Evolutionary conservation across 2,329 filamentous ascomycete species (phyloP).

Genomic region (Talaromyces islandicus): DNA sequence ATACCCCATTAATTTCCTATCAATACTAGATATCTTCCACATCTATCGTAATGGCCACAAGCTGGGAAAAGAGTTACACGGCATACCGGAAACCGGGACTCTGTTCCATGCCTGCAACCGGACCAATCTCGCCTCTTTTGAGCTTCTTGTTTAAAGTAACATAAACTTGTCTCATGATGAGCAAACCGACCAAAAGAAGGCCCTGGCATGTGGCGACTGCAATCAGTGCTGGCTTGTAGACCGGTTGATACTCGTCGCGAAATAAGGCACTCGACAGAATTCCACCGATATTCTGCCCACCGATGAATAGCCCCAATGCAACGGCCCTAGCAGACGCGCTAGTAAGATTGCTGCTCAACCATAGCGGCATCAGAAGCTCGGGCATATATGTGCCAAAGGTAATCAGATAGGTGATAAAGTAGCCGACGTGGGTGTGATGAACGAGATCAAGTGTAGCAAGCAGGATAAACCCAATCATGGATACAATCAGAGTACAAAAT

Average conservation of each 20-base stretch:
- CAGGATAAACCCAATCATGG: constrained; percentile 5
- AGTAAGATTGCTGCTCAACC: constrained; percentile 4
- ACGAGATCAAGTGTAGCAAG: constrained; percentile 7
- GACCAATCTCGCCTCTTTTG: constrained; percentile 1
- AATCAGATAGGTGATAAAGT: constrained; percentile 8
- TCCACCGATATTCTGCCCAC: constrained; percentile 7
- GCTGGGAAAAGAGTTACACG: not conserved
- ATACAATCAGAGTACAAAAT: not conserved
- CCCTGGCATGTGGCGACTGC: constrained; percentile 7
- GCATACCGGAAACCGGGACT: constrained; percentile 7
- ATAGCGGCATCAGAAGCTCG: constrained; percentile 4
- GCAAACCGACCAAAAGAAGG: not conserved
- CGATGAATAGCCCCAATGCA: constrained; percentile 7
- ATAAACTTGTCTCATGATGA: constrained; percentile 4
- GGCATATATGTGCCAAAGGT: constrained; percentile 8
- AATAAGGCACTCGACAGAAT: constrained; percentile 8
- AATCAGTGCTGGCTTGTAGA: constrained; percentile 8
- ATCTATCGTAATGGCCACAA: too few relatives aligned
- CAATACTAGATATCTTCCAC: too few relatives aligned
- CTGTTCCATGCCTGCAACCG: constrained; percentile 1
- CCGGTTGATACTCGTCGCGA: constrained; percentile 3
- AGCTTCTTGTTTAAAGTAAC: constrained; percentile 3
- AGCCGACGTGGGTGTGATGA: constrained; percentile 3
- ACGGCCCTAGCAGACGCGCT: constrained; percentile 5
- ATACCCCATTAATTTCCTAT: too few relatives aligned